Base-by-base conservation (phyloP, 164 flowering plant genomes). In the Macadamia integrifolia region DNA sequence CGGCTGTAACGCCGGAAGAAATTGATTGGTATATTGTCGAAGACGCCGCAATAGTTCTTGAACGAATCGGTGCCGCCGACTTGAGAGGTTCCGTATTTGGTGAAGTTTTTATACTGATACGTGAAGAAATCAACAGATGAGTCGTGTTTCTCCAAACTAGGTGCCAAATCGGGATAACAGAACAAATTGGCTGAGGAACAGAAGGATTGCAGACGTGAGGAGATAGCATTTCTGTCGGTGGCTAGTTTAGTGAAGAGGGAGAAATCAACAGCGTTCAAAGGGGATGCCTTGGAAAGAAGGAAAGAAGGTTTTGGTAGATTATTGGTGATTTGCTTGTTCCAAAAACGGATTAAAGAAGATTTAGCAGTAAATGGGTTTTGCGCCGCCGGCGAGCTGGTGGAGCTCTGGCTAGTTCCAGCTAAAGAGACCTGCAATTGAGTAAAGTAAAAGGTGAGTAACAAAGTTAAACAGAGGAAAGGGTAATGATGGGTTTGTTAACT, bases 301-400 rank as follows among this genome's bases (percentile, higher is more conserved):
- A 90, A 94, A 9, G 58, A 6, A 9, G 93, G 83, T 40, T 76
- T 80, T 2, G 87, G 84, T 3, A 75, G 65, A 32, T 71, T 66
- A 72, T 70, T 82, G 12, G 80, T 72, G 81, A 91, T 83, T 76
- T 83, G 82, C 13, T 74, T 84, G 73, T 80, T 83, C 98, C 97
- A 93, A 81, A 91, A 91, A 3, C 98, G 89, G 40, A 80, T 69
- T 68, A 87, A 58, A 8, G 69, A 82, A 0, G 94, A 88, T 43
- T 77, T 85, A 0, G 98, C 88, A 3, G 98, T 76, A 69, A 91
- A 88, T 23, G 96, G 96, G 77, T 79, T 89, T 15, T 71, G 76
- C n/a, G 63, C 73, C 31, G 74, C 67, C 4, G 55, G 0, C 9
- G 50, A 62, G 2, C 55, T 55, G 43, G 46, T 67, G 72, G 60